A percentile compares a stretch with the other conserved stretches of the same genome.
phyloP scores from a whole-genome alignment of 129 eudicot genomes.

The Flaveria brownii region DNA sequence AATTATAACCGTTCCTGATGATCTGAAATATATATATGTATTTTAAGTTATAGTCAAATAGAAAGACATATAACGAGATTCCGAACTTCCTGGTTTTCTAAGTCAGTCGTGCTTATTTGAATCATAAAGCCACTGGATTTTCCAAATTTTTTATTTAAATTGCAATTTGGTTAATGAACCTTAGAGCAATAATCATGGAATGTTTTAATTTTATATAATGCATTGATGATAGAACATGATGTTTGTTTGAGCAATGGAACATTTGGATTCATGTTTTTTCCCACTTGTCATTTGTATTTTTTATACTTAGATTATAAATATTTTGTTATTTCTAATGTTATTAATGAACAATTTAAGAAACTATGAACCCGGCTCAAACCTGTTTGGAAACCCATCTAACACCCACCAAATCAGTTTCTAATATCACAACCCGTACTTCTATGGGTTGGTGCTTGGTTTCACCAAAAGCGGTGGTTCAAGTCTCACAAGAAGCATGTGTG shows the following conservation, averaged over 20 bases:
- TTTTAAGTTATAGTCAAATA: not conserved
- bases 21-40: not conserved
- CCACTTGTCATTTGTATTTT: not conserved
- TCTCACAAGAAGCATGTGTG: not conserved
- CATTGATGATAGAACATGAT: not conserved
- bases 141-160: not conserved
- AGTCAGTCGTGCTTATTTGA: not conserved
- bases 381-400: not conserved
- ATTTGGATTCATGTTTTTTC: conserved; percentile 7
- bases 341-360: not conserved
- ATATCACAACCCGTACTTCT: conserved; percentile 5
- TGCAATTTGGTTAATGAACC: not conserved
- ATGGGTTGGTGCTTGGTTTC: not conserved
- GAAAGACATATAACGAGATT: not conserved
- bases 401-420: conserved; percentile 15
- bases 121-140: not conserved
- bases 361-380: not conserved
- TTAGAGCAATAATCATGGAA: conserved; percentile 2
- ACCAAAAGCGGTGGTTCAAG: not conserved
- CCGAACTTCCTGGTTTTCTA: not conserved
- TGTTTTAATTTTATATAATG: not conserved
- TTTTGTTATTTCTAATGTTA: not conserved
- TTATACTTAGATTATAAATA: not conserved
- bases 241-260: not conserved
- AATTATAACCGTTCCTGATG: no score